Conservation (phyloP, 2,329 filamentous ascomycete genomes). For the Alternaria gaisen region DNA sequence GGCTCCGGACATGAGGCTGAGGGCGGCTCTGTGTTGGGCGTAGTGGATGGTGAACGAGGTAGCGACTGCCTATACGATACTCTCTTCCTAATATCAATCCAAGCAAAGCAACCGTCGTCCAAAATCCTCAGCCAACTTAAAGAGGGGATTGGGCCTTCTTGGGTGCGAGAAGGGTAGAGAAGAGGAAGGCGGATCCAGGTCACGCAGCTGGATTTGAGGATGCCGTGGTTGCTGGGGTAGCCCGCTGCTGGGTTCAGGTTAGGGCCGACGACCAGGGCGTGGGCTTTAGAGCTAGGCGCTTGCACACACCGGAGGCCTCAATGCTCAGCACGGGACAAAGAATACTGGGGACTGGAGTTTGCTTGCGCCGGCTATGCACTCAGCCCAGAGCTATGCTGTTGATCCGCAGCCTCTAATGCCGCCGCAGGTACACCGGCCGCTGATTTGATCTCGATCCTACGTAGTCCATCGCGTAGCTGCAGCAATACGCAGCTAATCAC, state of each 20-base stretch:
- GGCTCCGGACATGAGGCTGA: constrained; percentile 33
- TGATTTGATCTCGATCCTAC: constrained; percentile 24
- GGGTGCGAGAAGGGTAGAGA: constrained; percentile 52
- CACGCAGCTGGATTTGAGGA: constrained; percentile 50
- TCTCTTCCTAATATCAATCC: constrained; percentile 26
- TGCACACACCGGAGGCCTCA: constrained; percentile 39
- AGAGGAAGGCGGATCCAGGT: constrained; percentile 37
- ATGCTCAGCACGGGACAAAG: constrained; percentile 34
- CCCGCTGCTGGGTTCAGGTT: constrained; percentile 36
- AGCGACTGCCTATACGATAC: constrained; percentile 34
- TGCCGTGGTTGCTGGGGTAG: constrained; percentile 40
- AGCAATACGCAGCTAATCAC: constrained; percentile 11
- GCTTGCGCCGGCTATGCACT: constrained; percentile 28
- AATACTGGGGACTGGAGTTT: constrained; percentile 28
- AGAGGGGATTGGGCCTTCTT: constrained; percentile 46
- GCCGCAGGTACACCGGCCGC: constrained; percentile 24
- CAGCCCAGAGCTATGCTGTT: constrained; percentile 27
- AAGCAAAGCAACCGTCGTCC: constrained; percentile 38
- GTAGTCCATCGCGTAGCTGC: constrained; percentile 17
- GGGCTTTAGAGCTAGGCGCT: constrained; percentile 35
- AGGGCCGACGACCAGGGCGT: constrained; percentile 35
- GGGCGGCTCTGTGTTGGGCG: not conserved
- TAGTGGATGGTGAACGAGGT: constrained; percentile 31
- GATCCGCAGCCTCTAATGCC: constrained; percentile 31
- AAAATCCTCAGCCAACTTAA: constrained; percentile 30